Evolutionary conservation across 1,284 basidiomycete genomes (phyloP).

Genomic region (Puccinia coronata): DNA sequence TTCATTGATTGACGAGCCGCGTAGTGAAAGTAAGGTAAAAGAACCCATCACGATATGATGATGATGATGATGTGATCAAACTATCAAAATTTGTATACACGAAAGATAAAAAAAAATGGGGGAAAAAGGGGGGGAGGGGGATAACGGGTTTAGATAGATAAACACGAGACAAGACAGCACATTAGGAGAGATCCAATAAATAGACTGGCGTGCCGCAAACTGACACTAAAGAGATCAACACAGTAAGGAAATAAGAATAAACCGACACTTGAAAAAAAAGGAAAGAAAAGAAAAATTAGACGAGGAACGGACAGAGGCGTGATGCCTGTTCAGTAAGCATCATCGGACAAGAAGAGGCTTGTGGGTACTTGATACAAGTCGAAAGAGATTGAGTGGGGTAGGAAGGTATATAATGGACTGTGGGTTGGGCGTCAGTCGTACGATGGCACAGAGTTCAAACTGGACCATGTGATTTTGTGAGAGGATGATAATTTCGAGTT

Average conservation of each 20-base stretch:
- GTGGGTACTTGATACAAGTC: not conserved
- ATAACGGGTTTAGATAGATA: not conserved
- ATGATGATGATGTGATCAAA: not conserved
- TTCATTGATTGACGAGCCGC: no score
- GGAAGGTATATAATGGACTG: not conserved
- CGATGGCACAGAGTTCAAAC: not conserved
- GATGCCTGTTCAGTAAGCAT: not conserved
- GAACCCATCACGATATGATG: not conserved
- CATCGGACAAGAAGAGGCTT: not conserved
- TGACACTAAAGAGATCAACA: not conserved
- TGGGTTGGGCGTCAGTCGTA: not conserved
- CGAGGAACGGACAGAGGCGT: not conserved
- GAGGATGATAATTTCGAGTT: not conserved
- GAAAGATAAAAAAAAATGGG: no score
- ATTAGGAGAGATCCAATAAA: not conserved
- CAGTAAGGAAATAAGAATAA: not conserved
- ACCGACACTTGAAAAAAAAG: not conserved
- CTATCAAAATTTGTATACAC: conserved; percentile 11
- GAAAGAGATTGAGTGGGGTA: not conserved
- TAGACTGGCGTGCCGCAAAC: not conserved
- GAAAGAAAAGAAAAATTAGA: not conserved
- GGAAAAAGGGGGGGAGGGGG: no score
- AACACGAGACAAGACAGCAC: not conserved
- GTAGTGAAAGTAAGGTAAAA: no score
- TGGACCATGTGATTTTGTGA: not conserved